Conservation (phyloP, 202 grass and related monocot genomes). For the Hordeum pubiflorum region DNA sequence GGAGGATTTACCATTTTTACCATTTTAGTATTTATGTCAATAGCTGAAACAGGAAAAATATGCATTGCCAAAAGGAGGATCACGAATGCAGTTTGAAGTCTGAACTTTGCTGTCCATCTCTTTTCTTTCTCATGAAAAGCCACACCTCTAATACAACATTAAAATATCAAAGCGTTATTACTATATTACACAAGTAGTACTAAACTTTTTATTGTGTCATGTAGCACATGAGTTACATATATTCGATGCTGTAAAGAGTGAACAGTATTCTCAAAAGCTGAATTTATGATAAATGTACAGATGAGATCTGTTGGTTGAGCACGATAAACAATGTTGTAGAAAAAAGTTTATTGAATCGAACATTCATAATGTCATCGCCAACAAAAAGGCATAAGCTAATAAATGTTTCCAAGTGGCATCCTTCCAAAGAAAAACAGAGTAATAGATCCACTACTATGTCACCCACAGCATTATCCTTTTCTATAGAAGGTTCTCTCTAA, state of each 20-base stretch:
- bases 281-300: slow-evolving; percentile 1
- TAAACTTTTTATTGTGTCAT: neutral
- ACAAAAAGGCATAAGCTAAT: slow-evolving; percentile 13
- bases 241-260: slow-evolving; percentile 18
- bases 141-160: neutral
- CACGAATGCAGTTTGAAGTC: neutral
- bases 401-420: slow-evolving; percentile 38
- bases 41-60: neutral
- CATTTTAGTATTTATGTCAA: neutral
- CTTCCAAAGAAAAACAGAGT: slow-evolving; percentile 22
- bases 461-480: slow-evolving; percentile 14
- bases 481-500: slow-evolving; percentile 13
- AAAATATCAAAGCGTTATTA: neutral
- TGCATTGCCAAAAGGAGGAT: neutral
- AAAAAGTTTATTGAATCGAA: slow-evolving; percentile 25
- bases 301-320: slow-evolving; percentile 18
- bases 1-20: neutral
- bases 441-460: slow-evolving; percentile 11
- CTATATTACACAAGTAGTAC: neutral
- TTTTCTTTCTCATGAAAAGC: neutral
- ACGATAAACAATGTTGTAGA: slow-evolving; percentile 20
- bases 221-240: neutral
- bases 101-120: neutral
- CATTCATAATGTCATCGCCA: slow-evolving; percentile 14
- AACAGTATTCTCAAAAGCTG: neutral